phyloP scores from a whole-genome alignment of 495 filamentous ascomycete species.

The Penicillium chermesinum region DNA sequence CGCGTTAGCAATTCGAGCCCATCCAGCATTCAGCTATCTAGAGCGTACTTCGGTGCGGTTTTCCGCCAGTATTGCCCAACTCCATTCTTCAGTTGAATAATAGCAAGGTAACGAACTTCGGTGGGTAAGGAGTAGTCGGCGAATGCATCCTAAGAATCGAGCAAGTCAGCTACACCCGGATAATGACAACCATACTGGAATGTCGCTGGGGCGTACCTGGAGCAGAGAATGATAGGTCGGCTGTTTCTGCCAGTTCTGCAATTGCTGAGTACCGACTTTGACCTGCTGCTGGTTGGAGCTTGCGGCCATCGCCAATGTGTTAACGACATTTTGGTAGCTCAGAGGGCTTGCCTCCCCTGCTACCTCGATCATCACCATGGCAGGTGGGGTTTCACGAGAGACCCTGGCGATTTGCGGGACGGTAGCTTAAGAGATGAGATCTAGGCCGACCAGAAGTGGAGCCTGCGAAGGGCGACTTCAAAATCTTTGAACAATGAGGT shows the following conservation, averaged over 20 bases:
- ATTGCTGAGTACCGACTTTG: constrained; percentile 74
- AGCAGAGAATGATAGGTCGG: constrained; percentile 70
- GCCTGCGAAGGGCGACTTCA: too few species aligned
- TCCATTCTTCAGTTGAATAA: constrained; percentile 93
- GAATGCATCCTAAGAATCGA: constrained; percentile 57
- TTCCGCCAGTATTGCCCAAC: constrained; percentile 92
- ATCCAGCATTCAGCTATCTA: background rate
- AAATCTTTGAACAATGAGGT: background rate
- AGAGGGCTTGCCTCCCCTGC: constrained; percentile 60
- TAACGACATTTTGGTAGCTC: constrained; percentile 61
- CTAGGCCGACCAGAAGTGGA: background rate
- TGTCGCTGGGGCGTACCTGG: constrained; percentile 48
- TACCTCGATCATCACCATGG: constrained; percentile 42
- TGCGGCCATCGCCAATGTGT: constrained; percentile 63
- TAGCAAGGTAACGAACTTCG: constrained; percentile 77
- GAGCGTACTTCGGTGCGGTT: constrained; percentile 54
- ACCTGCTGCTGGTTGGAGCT: constrained; percentile 71
- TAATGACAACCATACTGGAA: background rate
- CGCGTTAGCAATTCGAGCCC: constrained; percentile 5
- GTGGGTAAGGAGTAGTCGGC: constrained; percentile 67
- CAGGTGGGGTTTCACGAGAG: background rate
- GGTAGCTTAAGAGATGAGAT: background rate
- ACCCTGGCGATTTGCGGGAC: background rate
- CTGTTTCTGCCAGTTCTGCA: constrained; percentile 79
- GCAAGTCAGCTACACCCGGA: constrained; percentile 1